phyloP scores from a whole-genome alignment of 2,329 filamentous ascomycete genomes.

The Colletotrichum sp. region DNA sequence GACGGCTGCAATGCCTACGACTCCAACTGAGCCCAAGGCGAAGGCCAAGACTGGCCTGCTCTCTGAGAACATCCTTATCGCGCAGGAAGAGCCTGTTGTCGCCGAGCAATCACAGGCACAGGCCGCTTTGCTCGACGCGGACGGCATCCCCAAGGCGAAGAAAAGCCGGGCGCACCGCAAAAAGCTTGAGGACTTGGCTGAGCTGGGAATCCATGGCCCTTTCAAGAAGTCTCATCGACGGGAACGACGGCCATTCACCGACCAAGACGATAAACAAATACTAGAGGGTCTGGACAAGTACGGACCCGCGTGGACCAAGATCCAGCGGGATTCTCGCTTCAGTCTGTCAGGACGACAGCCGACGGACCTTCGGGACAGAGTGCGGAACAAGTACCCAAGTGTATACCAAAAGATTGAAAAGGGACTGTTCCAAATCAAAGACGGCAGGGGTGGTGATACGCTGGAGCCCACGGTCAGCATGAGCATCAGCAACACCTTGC shows the following conservation, averaged over 20 bases:
- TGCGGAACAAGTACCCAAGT: slow-evolving; percentile 68
- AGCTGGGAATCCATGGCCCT: slow-evolving; percentile 65
- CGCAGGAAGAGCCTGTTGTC: slow-evolving; percentile 40
- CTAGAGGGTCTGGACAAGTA: slow-evolving; percentile 64
- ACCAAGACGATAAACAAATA: slow-evolving; percentile 68
- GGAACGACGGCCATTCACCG: slow-evolving; percentile 65
- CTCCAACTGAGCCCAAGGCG: slow-evolving; percentile 30
- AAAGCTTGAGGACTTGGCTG: slow-evolving; percentile 59
- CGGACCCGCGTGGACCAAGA: slow-evolving; percentile 70
- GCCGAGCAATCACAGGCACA: slow-evolving; percentile 26
- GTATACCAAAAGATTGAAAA: slow-evolving; percentile 64
- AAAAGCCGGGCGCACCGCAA: slow-evolving; percentile 61
- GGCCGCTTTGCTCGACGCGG: slow-evolving; percentile 30
- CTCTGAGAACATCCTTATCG: slow-evolving; percentile 62
- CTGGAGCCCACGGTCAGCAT: slow-evolving; percentile 59
- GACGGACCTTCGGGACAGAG: slow-evolving; percentile 67
- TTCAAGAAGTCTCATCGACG: slow-evolving; percentile 68
- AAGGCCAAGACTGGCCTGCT: slow-evolving; percentile 55
- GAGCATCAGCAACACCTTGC: slow-evolving; percentile 51
- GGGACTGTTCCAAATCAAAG: slow-evolving; percentile 52
- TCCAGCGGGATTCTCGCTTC: slow-evolving; percentile 64
- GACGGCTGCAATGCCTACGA: slow-evolving; percentile 10
- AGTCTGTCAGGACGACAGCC: slow-evolving; percentile 64
- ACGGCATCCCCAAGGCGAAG: slow-evolving; percentile 45
- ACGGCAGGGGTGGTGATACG: slow-evolving; percentile 43